Conservation (phyloP, 2,329 filamentous ascomycete genomes). For the Aciculosporium take region DNA sequence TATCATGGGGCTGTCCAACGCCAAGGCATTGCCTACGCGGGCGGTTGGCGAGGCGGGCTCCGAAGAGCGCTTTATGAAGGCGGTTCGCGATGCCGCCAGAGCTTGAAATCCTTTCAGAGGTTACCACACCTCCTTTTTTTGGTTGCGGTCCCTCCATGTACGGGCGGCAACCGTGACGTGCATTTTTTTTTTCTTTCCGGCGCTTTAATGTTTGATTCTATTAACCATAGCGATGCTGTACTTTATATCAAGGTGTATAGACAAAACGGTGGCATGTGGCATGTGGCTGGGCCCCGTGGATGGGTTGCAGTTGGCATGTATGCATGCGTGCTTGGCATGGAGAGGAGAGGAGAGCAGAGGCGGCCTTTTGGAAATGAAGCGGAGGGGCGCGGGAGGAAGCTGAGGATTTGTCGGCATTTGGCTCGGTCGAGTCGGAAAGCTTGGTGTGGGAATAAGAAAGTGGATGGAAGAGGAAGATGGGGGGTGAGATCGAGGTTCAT, state of each 20-base stretch:
- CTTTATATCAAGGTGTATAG: conserved; percentile 13
- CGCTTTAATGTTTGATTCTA: conserved; percentile 5
- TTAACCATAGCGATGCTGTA: conserved; percentile 11
- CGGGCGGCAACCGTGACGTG: background rate
- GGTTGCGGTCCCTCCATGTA: background rate
- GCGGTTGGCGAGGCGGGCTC: conserved; percentile 28
- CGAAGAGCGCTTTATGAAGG: conserved; percentile 29
- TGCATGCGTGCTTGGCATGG: background rate
- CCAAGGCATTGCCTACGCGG: conserved; percentile 16
- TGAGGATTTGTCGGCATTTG: too few species aligned
- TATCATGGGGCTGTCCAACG: conserved; percentile 20
- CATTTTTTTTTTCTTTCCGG: background rate
- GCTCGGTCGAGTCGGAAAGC: too few species aligned
- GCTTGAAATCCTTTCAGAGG: conserved; percentile 11
- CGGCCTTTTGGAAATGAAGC: too few species aligned
- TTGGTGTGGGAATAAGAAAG: too few species aligned
- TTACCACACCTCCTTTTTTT: background rate
- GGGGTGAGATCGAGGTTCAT: too few species aligned
- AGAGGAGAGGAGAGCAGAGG: background rate
- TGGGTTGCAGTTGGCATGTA: conserved; percentile 8
- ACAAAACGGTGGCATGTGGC: conserved; percentile 8
- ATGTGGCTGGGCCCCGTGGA: conserved; percentile 1
- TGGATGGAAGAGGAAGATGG: too few species aligned
- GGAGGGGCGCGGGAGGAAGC: too few species aligned
- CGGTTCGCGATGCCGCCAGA: conserved; percentile 22